These are phyloP conservation scores for Mycena filopes DNA, from an alignment of 768 basidiomycete genomes.

Conservation along the genomic window DNA sequence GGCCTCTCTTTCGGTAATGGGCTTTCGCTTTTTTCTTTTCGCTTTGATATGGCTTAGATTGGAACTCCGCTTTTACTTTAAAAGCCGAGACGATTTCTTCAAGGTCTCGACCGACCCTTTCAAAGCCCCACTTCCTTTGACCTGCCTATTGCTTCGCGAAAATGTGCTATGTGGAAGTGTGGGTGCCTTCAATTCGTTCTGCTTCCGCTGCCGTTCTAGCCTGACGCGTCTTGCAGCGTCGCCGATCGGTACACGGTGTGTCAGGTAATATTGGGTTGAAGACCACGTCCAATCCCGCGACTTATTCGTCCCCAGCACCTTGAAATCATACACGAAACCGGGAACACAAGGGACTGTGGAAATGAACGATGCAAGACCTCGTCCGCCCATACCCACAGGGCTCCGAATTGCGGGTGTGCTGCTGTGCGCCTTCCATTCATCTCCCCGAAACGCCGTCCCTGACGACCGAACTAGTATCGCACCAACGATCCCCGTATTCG, in stretches of 20 bases:
- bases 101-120: no score
- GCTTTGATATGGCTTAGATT: constrained; percentile 13
- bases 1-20: neutral
- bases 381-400: constrained; percentile 22
- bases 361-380: constrained; percentile 26
- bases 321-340: constrained; percentile 20
- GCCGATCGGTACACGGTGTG: constrained; percentile 26
- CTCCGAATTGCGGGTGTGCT: constrained; percentile 28
- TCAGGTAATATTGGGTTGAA: neutral
- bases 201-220: neutral
- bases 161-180: constrained; percentile 30
- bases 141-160: neutral
- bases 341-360: constrained; percentile 25
- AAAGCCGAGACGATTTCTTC: constrained; percentile 24
- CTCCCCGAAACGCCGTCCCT: neutral
- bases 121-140: neutral
- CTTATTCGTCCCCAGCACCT: constrained; percentile 15
- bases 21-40: neutral
- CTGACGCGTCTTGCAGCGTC: constrained; percentile 15
- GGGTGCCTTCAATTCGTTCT: neutral
- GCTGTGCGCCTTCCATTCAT: constrained; percentile 9
- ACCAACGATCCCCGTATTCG: constrained; percentile 22
- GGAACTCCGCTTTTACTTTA: constrained; percentile 26
- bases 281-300: neutral
- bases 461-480: constrained; percentile 5